Evolutionary conservation across 2,329 filamentous ascomycete genomes (phyloP), one percentile per base, ranked within the genome.

Genomic region (Beauveria brongniartii): DNA sequence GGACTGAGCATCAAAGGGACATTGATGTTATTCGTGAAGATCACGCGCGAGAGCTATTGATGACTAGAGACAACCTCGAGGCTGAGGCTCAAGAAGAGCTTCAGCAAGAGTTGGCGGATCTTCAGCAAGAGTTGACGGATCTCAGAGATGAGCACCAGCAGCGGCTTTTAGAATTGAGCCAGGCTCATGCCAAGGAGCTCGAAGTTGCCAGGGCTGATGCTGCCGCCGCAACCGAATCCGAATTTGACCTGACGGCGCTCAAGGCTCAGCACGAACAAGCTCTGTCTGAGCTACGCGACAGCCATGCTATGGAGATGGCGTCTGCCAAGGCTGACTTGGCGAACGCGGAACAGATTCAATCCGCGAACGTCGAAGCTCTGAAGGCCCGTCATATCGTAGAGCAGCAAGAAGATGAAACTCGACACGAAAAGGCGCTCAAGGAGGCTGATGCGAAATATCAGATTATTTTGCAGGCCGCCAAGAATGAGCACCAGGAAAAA

Each of bases 211-310:
- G 78, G 68, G 69, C 74, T 18, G 67, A 54, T 9, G 18, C 16
- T 10, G 26, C 50, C 18, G 54, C 58, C 20, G 58, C 58, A 12
- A 28, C 9, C 3, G 51, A 54, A 22, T 18, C 50, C 18, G 50
- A 60, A 2, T 22, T 41, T n/a, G 28, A 34, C 4, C 20, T 60
- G 4, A 22, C 48, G 41, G 18, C 20, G 7, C 58, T 60, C 30
- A 48, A 54, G 81, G 77, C 64, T 80, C 86, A 24, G 64, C 83
- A 86, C 65, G 78, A 78, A 3, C 74, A 81, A 65, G 75, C 83
- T 63, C 70, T 82, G 1, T 74, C 77, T 60, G 68, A 74, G 3
- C 65, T 77, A 41, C 78, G 79, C 69, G 68, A 67, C 12, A 62
- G 69, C 14, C 68, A 80, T 34, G 69, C 73, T 16, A 73, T 72